phyloP scores from a whole-genome alignment of 2,329 filamentous ascomycete genomes.

The Fusarium nanum region DNA sequence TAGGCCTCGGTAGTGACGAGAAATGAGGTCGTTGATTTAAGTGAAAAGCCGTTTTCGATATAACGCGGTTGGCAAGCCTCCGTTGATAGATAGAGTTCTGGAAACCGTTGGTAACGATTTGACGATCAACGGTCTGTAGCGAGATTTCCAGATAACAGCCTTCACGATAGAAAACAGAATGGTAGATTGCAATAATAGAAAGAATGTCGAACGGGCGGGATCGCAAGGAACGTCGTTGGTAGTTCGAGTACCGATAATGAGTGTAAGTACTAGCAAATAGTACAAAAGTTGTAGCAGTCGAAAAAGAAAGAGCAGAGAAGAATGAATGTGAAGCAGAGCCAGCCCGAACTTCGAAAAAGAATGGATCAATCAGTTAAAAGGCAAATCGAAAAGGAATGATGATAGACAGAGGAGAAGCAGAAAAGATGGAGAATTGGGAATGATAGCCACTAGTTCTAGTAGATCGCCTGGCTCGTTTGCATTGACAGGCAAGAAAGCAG shows the following conservation, averaged over 20 bases:
- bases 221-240: slow-evolving; percentile 40
- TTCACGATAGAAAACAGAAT: slow-evolving; percentile 1
- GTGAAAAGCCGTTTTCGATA: slow-evolving; percentile 15
- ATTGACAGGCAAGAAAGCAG: slow-evolving; percentile 20
- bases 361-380: slow-evolving; percentile 27
- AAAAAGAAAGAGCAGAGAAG: slow-evolving; percentile 23
- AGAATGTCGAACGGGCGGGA: slow-evolving; percentile 39
- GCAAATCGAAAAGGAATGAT: slow-evolving; percentile 38
- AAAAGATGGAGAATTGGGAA: slow-evolving; percentile 33
- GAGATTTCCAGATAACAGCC: background rate
- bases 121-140: slow-evolving; percentile 25
- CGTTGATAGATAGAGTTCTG: slow-evolving; percentile 13
- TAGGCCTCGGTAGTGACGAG: slow-evolving; percentile 8
- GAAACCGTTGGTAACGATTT: slow-evolving; percentile 32
- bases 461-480: slow-evolving; percentile 3
- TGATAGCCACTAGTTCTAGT: slow-evolving; percentile 14
- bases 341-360: slow-evolving; percentile 40
- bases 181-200: slow-evolving; percentile 19
- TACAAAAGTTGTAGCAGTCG: slow-evolving; percentile 7
- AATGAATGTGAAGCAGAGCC: slow-evolving; percentile 40
- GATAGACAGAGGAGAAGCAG: slow-evolving; percentile 30
- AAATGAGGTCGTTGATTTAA: slow-evolving; percentile 7
- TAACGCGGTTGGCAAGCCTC: slow-evolving; percentile 18
- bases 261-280: slow-evolving; percentile 14
- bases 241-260: slow-evolving; percentile 19